Evolutionary conservation across 371 early-diverging fungal genomes (phyloP), one percentile per base, ranked within the genome.

Genomic region (Syncephalastrum monosporum): DNA sequence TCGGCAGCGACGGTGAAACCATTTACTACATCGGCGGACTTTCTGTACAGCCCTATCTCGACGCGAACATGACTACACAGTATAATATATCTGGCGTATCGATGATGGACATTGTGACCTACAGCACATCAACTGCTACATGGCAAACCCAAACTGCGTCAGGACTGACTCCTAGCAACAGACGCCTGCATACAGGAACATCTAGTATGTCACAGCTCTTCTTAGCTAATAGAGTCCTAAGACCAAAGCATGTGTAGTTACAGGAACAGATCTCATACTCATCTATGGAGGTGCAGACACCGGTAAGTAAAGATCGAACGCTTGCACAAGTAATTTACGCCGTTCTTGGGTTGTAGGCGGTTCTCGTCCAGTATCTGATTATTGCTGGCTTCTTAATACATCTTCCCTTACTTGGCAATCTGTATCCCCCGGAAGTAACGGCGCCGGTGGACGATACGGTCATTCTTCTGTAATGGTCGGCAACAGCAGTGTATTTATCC

Each of bases 371-470:
- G 21, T 44, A 5, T 15, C 53, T 15, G 46, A 64, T 47, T 25
- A 49, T 8, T 52, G 57, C 45, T 51, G 64, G 41, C 47, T 21
- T 53, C 43, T 61, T 54, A 64, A 51, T 59, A 47, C 19, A 56
- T 50, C 29, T 16, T 45, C 23, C 13, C 15, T 50, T 43, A 7
- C 53, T 47, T 68, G 48, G 50, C 27, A 48, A 17, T 55, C 16
- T 50, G 38, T 55, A 21, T 48, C 27, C 50, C 48, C 29, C 27
- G 50, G 38, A 33, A 33, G 2, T 10, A 33, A 33, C 33, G 59
- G 53, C 29, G 50, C 59, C 17, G 59, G 59, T 7, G 47, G 53
- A 33, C 45, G 59, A 24, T 59, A 59, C 38, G 53, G 53, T 4
- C 59, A 59, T 19, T 52, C 47, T 10, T 21, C 48, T 29, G 38